Percentiles rank a stretch among this genome's conserved stretches.
phyloP scores from a whole-genome alignment of 176 grass and related monocot genomes.

The Hyparrhenia diplandra region DNA sequence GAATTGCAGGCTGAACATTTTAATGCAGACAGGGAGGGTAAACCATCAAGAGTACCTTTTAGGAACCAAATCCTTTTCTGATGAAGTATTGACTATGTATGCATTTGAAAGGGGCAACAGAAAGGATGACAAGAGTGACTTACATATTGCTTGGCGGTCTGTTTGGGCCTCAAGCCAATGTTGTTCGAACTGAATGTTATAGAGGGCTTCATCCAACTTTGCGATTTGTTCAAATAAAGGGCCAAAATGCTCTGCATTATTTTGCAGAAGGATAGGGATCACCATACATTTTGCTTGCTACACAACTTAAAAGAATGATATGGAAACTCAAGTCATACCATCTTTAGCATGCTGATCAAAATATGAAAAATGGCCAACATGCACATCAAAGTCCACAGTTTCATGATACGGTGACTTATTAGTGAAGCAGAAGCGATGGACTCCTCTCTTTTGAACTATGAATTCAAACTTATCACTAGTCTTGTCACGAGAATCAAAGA shows the following conservation, averaged over 20 bases:
- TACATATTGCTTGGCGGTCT: slow-evolving; percentile 91
- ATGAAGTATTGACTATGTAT: too few species aligned
- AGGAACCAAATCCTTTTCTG: too few species aligned
- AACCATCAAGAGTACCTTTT: too few species aligned
- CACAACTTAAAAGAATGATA: background rate
- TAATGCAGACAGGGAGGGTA: too few species aligned
- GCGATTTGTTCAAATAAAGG: slow-evolving; percentile 89
- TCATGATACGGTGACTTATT: slow-evolving; percentile 94
- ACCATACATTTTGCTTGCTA: background rate
- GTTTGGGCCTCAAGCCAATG: slow-evolving; percentile 98
- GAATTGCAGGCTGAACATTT: too few species aligned
- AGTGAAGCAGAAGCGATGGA: slow-evolving; percentile 83
- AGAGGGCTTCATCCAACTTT: slow-evolving; percentile 93
- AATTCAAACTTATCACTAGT: slow-evolving; percentile 93
- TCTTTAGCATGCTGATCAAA: slow-evolving; percentile 96
- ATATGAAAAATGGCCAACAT: slow-evolving; percentile 90
- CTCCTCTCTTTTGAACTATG: slow-evolving; percentile 69
- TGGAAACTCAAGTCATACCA: slow-evolving; percentile 32
- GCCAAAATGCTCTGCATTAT: slow-evolving; percentile 75
- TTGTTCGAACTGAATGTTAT: slow-evolving; percentile 98
- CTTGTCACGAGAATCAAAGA: slow-evolving; percentile 74
- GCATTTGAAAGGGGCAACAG: too few species aligned
- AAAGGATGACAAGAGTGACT: background rate
- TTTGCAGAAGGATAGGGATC: background rate
- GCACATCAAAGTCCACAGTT: slow-evolving; percentile 94